phyloP scores from a whole-genome alignment of 1,284 basidiomycete species.

The Irpex rosettiformis region DNA sequence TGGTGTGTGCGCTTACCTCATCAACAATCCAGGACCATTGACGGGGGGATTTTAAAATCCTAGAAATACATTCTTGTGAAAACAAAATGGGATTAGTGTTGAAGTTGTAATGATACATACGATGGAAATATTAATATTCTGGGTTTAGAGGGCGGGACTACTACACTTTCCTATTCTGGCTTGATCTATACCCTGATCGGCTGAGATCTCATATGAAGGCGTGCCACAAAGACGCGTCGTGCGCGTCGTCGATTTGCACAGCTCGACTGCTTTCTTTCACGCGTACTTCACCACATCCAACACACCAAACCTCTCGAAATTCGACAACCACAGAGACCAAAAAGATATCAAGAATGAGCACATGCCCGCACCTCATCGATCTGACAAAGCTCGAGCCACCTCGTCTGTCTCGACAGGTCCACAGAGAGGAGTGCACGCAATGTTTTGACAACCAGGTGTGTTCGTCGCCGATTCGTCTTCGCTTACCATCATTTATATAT shows the following conservation, averaged over 20 bases:
- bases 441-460: conserved; percentile 93
- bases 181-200: neutral
- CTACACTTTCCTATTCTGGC: neutral
- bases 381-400: conserved; percentile 39
- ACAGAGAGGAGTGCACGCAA: conserved; percentile 90
- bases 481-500: conserved; percentile 4
- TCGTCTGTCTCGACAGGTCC: conserved; percentile 53
- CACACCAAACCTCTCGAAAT: neutral
- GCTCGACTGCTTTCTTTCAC: neutral
- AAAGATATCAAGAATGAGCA: conserved; percentile 9
- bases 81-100: too few relatives aligned
- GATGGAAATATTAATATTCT: too few relatives aligned
- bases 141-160: too few relatives aligned
- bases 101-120: too few relatives aligned
- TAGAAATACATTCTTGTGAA: too few relatives aligned
- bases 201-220: neutral
- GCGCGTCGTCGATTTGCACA: neutral
- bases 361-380: conserved; percentile 32
- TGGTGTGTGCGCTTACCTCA: too few relatives aligned
- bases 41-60: too few relatives aligned
- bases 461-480: too few relatives aligned
- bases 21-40: too few relatives aligned
- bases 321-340: neutral
- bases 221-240: neutral
- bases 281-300: neutral